Base-by-base conservation (phyloP, 345 rosid genomes). In the Streptanthus diversifolius region DNA sequence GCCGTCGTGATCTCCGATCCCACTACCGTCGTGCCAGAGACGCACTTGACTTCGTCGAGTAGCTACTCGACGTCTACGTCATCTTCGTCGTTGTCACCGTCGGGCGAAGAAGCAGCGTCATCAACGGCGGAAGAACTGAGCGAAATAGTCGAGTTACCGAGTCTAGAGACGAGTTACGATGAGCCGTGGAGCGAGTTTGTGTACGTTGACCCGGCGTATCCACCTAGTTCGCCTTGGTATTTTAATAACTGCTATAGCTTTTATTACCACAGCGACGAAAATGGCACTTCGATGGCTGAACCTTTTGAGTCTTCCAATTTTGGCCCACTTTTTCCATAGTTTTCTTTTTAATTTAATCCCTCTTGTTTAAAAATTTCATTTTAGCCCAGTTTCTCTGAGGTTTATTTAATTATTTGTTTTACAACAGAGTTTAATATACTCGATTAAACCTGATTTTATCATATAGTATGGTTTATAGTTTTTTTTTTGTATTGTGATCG, bases 121-220 rank as follows among this genome's bases (percentile, higher is more conserved):
- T 81, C 89, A 6, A 82, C 88, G 2, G 86, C 87, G 12, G 93
- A 88, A 35, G 90, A 90, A 63, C 85, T 90, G 44, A 82, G 87
- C n/a, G 87, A 90, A 84, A 88, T 92, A 73, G 95, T 92, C 14
- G 74, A 92, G 91, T 63, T 92, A 39, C 96, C 98, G 62, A 87
- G 83, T 49, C 69, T 92, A 9, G 92, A 82, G 8, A 53, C 88
- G 82, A 80, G 80, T 76, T 77, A 80, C 65, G 64, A 77, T 32
- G 85, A 82, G 79, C 70, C 80, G 3, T 62, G 83, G 79, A 83
- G 64, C 76, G 91, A 91, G 72, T 86, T 87, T 14, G 82, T 85
- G 41, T 84, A 79, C 48, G 81, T 74, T 37, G 98, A 92, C 83
- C 58, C 86, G 57, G 72, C 30, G 40, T 81, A 81, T 63, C 82